phyloP scores from a whole-genome alignment of 257 asterid genomes.

The Buddleja alternifolia region DNA sequence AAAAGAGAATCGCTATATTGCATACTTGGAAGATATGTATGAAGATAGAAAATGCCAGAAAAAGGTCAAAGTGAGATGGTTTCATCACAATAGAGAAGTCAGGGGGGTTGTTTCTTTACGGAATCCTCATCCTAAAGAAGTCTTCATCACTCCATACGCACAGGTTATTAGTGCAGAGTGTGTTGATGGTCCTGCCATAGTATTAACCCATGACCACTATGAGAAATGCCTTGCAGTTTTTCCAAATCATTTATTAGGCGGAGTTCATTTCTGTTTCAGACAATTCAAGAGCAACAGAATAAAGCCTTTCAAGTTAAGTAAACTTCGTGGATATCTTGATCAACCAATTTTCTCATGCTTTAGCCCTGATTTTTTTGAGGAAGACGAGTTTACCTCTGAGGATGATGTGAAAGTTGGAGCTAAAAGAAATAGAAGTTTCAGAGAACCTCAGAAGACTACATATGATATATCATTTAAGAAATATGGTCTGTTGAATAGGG shows the following conservation, averaged over 20 bases:
- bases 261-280: constrained; percentile 84
- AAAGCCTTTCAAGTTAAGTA: constrained; percentile 82
- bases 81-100: constrained; percentile 89
- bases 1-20: constrained; percentile 78
- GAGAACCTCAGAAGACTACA: constrained; percentile 50
- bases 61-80: constrained; percentile 99
- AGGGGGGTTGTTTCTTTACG: constrained; percentile 61
- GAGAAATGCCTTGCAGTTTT: constrained; percentile 83
- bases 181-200: constrained; percentile 91
- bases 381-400: constrained; percentile 70
- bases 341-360: constrained; percentile 91
- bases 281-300: constrained; percentile 79
- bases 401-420: constrained; percentile 73
- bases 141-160: constrained; percentile 83
- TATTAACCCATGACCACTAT: constrained; percentile 80
- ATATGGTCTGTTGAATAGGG: constrained; percentile 39
- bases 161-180: constrained; percentile 98
- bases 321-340: constrained; percentile 78
- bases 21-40: constrained; percentile 97
- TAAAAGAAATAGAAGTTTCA: constrained; percentile 68
- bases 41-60: constrained; percentile 91
- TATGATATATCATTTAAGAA: constrained; percentile 54
- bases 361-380: constrained; percentile 90
- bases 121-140: constrained; percentile 86
- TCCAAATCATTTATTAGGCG: constrained; percentile 69